Evolutionary conservation across 2,329 filamentous ascomycete species (phyloP).

Genomic region (Beauveria rudraprayagi): DNA sequence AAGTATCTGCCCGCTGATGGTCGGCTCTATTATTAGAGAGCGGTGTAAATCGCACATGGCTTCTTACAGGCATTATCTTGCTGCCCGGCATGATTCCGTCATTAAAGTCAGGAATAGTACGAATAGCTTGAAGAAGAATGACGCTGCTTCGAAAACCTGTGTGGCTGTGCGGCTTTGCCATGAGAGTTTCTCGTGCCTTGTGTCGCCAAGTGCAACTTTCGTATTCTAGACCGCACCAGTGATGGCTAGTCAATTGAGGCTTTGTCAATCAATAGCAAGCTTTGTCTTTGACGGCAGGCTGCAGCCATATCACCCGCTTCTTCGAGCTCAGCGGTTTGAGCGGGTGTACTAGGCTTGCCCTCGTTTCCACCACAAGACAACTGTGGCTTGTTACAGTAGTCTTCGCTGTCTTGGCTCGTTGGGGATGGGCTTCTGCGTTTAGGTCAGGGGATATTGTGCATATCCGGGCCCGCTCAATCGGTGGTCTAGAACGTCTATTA

Average conservation of each 20-base stretch:
- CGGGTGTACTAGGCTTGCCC: neutral
- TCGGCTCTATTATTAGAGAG: neutral
- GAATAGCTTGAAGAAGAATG: no score
- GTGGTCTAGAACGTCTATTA: constrained; percentile 10
- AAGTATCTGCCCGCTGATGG: neutral
- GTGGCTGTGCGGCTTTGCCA: neutral
- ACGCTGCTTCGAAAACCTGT: neutral
- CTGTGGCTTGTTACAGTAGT: neutral
- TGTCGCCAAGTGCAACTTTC: neutral
- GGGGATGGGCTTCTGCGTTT: neutral
- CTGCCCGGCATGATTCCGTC: neutral
- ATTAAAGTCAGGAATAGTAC: no score
- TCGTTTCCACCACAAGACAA: constrained; percentile 4
- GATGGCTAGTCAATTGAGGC: neutral
- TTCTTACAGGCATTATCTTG: neutral
- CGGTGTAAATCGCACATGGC: neutral
- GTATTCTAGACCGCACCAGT: neutral
- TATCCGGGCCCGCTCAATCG: constrained; percentile 9
- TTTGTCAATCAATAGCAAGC: neutral
- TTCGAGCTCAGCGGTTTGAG: neutral
- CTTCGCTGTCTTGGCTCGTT: neutral
- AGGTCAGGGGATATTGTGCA: constrained; percentile 3
- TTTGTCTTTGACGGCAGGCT: neutral
- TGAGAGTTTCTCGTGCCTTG: no score
- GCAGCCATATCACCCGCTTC: neutral